Conservation (phyloP, 2,329 filamentous ascomycete species). For the Alternaria gansuensis region DNA sequence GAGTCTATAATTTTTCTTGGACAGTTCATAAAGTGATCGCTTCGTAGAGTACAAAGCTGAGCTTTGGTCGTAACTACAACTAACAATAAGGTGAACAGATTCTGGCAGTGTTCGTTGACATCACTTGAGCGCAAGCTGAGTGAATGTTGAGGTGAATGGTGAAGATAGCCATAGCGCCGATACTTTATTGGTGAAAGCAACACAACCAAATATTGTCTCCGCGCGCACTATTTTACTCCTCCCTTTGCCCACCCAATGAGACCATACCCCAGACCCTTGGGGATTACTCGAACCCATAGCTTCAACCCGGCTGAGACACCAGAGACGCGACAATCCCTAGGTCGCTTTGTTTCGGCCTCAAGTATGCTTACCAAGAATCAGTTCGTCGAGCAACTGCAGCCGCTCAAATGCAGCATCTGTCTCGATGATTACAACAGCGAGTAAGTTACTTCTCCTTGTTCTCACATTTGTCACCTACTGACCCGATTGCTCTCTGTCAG, state of each 20-base stretch:
- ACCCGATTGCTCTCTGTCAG: neutral
- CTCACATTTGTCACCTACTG: neutral
- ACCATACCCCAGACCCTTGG: neutral
- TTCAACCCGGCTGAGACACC: neutral
- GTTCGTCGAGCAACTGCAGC: conserved; percentile 11
- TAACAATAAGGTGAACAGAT: neutral
- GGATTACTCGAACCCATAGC: neutral
- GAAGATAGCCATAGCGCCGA: neutral
- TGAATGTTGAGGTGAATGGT: neutral
- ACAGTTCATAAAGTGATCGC: neutral
- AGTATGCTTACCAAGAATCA: conserved; percentile 9
- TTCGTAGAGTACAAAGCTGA: neutral
- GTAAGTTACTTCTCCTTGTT: neutral
- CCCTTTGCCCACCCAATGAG: neutral
- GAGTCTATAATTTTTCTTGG: no score
- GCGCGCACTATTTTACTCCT: neutral
- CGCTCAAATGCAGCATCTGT: conserved; percentile 11
- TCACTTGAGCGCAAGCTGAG: neutral
- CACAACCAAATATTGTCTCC: neutral
- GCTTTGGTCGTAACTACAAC: neutral
- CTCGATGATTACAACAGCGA: conserved; percentile 7
- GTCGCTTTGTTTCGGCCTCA: neutral
- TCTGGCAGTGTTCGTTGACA: neutral
- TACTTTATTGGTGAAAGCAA: neutral
- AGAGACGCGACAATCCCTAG: neutral